Percentiles rank a stretch among this genome's conserved stretches.
These are phyloP conservation scores for Suillus tomentosus DNA, from an alignment of 768 basidiomycete species.

Conservation along the genomic window DNA sequence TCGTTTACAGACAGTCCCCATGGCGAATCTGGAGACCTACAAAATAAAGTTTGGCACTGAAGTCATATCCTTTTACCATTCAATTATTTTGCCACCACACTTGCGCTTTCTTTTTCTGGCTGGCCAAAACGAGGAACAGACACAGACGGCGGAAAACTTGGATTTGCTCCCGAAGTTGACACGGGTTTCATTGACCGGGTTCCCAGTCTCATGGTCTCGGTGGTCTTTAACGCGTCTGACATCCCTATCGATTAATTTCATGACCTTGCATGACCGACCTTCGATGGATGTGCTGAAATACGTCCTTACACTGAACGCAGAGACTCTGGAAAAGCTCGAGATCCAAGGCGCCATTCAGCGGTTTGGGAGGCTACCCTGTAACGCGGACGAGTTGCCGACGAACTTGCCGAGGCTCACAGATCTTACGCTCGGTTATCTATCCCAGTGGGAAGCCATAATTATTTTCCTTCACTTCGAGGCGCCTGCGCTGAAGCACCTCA, in stretches of 20 bases:
- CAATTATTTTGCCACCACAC: not conserved
- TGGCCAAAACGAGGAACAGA: no score
- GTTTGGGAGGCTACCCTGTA: not conserved
- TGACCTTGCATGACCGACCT: conserved; percentile 7
- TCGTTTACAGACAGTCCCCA: not conserved
- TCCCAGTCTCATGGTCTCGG: conserved; percentile 4
- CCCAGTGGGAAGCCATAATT: conserved; percentile 10
- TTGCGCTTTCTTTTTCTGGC: not conserved
- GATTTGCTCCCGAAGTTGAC: conserved; percentile 5
- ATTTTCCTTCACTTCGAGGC: conserved; percentile 1
- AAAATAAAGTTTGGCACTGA: not conserved
- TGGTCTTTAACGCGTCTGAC: conserved; percentile 15
- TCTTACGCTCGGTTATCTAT: conserved; percentile 10
- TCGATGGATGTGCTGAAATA: not conserved
- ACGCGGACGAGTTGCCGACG: not conserved
- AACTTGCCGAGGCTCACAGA: conserved; percentile 11
- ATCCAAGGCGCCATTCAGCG: conserved; percentile 10
- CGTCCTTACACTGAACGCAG: not conserved
- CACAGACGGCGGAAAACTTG: no score
- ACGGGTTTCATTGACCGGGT: conserved; percentile 1
- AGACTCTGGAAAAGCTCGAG: conserved; percentile 13
- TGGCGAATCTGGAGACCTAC: conserved; percentile 14
- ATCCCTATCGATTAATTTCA: conserved; percentile 12
- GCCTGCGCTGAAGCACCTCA: conserved; percentile 13
- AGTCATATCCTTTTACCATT: not conserved